Base-by-base conservation (phyloP, 2,329 filamentous ascomycete genomes). In the Talaromyces sp. region DNA sequence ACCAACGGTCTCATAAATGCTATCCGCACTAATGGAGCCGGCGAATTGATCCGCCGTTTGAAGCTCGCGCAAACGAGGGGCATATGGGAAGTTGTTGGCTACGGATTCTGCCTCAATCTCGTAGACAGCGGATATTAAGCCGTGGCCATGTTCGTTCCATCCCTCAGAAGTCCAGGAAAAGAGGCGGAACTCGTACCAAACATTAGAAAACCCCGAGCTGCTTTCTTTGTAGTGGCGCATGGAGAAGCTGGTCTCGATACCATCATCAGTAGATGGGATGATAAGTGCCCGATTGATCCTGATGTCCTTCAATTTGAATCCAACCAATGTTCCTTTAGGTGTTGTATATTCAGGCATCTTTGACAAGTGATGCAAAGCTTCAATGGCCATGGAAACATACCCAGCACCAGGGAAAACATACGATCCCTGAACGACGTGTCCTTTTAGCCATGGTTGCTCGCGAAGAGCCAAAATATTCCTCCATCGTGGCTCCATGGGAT, bases 391-490 rank as follows among this genome's bases (percentile, higher is more conserved):
- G 1, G 62, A 64, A 4, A 72, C 57, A 31, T 68, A 73, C 0
- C 66, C 72, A 4, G 70, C 68, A 8, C 65, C 70, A 3, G 72
- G 71, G 41, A 71, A 72, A 8, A 73, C 63, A 12, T 67, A 64
- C 38, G 71, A 66, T 1, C 65, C 66, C 48, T 74, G 70, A 2
- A 77, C 60, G 29, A 66, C 63, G 46, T 76, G 74, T 54, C 69
- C 69, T 2, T 29, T 35, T 4, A 76, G 58, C 74, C 74, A 76
- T 1, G 70, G 65, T 7, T 73, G 61, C 56, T 76, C 72, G 2
- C 56, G 54, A 6, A 41, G 9, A 1, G 27, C 10, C 11, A 58
- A 21, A 8, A 58, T 35, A 10, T 58, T 31, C 3, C 46, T 21
- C 56, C 56, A 58, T 14, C n/a, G 21, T 11, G 31, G 27, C 21